These are phyloP conservation scores for Podila horticola DNA, from an alignment of 192 early-diverging fungal species.

Conservation along the genomic window DNA sequence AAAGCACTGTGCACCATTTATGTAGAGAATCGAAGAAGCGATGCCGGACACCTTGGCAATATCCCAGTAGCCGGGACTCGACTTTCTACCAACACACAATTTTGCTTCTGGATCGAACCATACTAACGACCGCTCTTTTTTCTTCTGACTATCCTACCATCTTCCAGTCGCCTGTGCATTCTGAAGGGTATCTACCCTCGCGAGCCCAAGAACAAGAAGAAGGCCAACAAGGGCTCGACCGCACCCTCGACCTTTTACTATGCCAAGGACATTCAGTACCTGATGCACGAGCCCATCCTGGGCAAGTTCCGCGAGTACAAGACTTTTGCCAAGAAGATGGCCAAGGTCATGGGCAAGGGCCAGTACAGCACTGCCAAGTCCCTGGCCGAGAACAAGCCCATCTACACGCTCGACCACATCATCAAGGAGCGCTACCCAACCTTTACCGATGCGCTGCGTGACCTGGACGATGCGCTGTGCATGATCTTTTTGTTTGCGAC, in stretches of 20 bases:
- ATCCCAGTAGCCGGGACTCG: no score
- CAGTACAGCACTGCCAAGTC: constrained; percentile 81
- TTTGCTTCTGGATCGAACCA: no score
- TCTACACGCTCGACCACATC: constrained; percentile 92
- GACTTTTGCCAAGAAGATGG: constrained; percentile 86
- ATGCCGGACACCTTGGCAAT: no score
- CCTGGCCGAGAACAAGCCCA: constrained; percentile 81
- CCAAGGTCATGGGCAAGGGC: constrained; percentile 84
- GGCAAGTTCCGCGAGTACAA: constrained; percentile 94
- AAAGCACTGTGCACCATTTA: no score
- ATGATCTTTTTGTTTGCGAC: constrained; percentile 95
- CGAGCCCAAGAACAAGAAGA: constrained; percentile 94
- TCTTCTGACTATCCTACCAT: not conserved
- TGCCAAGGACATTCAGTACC: constrained; percentile 94
- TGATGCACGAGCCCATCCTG: constrained; percentile 94
- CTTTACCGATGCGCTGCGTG: constrained; percentile 92
- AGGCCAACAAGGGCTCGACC: constrained; percentile 90
- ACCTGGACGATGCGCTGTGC: constrained; percentile 97
- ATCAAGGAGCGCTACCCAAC: constrained; percentile 96
- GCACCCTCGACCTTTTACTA: constrained; percentile 92
- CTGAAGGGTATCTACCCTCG: constrained; percentile 99
- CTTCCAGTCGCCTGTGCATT: constrained; percentile 90
- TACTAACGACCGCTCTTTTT: no score
- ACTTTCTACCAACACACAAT: no score
- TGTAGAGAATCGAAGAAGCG: no score